Base-by-base conservation (phyloP, 139 green algal genomes). In the Picochlorum sp. region DNA sequence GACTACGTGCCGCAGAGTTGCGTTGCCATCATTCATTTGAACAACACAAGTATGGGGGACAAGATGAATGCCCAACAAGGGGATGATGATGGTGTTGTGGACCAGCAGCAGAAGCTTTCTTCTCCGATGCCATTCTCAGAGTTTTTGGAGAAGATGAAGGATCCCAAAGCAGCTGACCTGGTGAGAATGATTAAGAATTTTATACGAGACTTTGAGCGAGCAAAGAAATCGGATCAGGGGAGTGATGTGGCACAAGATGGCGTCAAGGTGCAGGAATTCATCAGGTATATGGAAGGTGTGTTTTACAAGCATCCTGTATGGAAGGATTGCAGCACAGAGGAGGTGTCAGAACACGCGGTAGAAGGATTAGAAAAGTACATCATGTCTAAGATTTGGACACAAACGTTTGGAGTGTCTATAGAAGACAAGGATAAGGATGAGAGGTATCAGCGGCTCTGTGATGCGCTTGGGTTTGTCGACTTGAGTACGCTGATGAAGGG, bases 311-410 rank as follows among this genome's bases (percentile, higher is more conserved):
- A 98, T 64, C 83, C 87, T 3, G 69, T 96, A 57, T 98, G 89
- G 86, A 67, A 69, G 4, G 83, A 76, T 20, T 68, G 67, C 21
- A 72, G 63, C 5, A 62, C 64, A 1, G 64, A 54, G 11, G 47
- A 78, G 26, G 80, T 94, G n/a, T 69, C 90, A 56, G 83, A 90
- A 5, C 74, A 86, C 31, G 83, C 85, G 3, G 76, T 81, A 13
- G 88, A 95, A 79, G 92, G 89, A 14, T 67, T 98, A 60, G 92
- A 98, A 66, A 97, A 96, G 75, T 98, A 98, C 63, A 66, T 97
- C 24, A 87, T 96, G 81, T 96, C 86, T 23, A 97, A 97, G 77
- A 74, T 98, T 56, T 88, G 90, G 68, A 71, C 83, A 24, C 76
- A 82, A 18, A 86, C 78, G 2, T 98, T 98, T 73, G 81, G 59